Evolutionary conservation across 2,329 filamentous ascomycete species (phyloP).

Genomic region (Mycosphaerella sp.): DNA sequence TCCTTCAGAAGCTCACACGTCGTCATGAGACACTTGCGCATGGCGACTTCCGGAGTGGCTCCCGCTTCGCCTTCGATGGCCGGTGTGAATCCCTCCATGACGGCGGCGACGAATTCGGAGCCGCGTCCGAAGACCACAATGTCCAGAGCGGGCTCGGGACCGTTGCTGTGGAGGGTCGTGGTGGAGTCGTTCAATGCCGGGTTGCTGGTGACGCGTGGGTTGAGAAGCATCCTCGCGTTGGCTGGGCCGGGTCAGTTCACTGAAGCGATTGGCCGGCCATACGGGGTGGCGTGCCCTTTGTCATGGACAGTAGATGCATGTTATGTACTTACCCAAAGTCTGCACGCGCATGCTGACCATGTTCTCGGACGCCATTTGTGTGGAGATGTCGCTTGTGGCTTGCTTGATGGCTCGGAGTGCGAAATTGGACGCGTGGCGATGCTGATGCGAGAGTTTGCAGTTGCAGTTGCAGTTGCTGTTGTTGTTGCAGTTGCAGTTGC

Average conservation of each 20-base stretch:
- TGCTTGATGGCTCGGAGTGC: background rate
- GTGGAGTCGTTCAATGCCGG: slow-evolving; percentile 7
- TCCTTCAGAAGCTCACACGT: slow-evolving; percentile 25
- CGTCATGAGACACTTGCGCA: slow-evolving; percentile 24
- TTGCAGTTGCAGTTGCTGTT: no score
- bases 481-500: no score
- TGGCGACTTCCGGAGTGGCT: slow-evolving; percentile 19
- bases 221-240: slow-evolving; percentile 23
- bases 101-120: slow-evolving; percentile 19
- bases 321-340: slow-evolving; percentile 18
- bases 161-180: slow-evolving; percentile 2
- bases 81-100: slow-evolving; percentile 20
- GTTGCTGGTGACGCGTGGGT: background rate
- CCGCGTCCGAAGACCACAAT: slow-evolving; percentile 23
- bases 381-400: background rate
- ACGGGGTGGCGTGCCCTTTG: no score
- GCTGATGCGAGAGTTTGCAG: no score
- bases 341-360: slow-evolving; percentile 19
- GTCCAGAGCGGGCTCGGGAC: slow-evolving; percentile 10
- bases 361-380: slow-evolving; percentile 13
- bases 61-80: slow-evolving; percentile 23
- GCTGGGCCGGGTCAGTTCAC: no score
- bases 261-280: background rate
- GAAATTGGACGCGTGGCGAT: background rate
- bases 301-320: background rate